Base-by-base conservation (phyloP, 139 green algal species). In the Microglena sp. region DNA sequence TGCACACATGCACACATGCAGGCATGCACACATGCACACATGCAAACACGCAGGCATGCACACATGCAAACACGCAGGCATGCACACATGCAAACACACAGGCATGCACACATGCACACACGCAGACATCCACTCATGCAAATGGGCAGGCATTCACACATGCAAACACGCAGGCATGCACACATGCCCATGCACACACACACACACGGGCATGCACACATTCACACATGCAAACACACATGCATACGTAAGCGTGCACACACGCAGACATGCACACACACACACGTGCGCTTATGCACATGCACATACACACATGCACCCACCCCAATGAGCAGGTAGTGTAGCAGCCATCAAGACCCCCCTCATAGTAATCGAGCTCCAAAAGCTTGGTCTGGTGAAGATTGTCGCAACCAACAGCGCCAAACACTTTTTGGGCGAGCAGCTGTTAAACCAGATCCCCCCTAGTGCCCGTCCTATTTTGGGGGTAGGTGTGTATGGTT, bases 1-100 rank as follows among this genome's bases (percentile, higher is more conserved):
- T n/a, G 28, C 28, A 27, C 15, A 59, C 40, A 11, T 18, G 40
- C 40, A 50, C 50, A 59, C 11, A 24, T 11, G 28, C 6, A 11
- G 18, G 11, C 15, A 27, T 27, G 28, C 15, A 59, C 15, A 59
- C 50, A 27, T 6, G 22, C 50, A 31, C n/a, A n/a, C 15, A 22
- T n/a, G 22, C 50, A 59, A 18, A 59, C 50, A 59, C 50, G 28
- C 50, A 59, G 7, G 28, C 50, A 59, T n/a, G 22, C 50, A 59
- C 50, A 59, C 50, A 59, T n/a, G 28, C 22, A 27, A 18, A 59
- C 50, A n/a, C 22, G 50, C 15, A 59, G 15, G 40, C 40, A 50
- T 18, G 18, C 40, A 50, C 40, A 50, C 40, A 67, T 11, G 67
- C 26, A 62, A 26, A 64, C 57, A 46, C 57, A 64, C 57, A 64